Evolutionary conservation across 345 rosid genomes (phyloP).

Genomic region (Cardiospermum halicacabum): DNA sequence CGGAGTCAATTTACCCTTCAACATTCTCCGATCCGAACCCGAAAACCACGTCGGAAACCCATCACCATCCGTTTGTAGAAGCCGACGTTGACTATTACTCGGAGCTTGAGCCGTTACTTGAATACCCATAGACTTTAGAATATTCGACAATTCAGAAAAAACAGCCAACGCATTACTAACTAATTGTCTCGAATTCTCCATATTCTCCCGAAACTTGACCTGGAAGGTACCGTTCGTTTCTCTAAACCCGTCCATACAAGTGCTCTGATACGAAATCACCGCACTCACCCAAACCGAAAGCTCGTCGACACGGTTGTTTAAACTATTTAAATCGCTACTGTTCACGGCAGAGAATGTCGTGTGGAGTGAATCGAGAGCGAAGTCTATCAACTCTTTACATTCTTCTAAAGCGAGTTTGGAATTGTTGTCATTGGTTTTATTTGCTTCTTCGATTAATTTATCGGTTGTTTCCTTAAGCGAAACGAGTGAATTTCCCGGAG

Average conservation of each 20-base stretch:
- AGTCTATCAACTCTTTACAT: slow-evolving; percentile 32
- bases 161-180: slow-evolving; percentile 58
- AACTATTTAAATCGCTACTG: slow-evolving; percentile 9
- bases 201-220: slow-evolving; percentile 22
- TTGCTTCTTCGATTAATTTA: slow-evolving; percentile 10
- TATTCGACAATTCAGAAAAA: slow-evolving; percentile 27
- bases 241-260: slow-evolving; percentile 53
- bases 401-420: slow-evolving; percentile 32
- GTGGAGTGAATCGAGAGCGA: slow-evolving; percentile 32
- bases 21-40: slow-evolving; percentile 50
- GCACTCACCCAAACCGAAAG: slow-evolving; percentile 50
- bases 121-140: slow-evolving; percentile 30
- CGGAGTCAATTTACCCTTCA: slow-evolving; percentile 32
- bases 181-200: slow-evolving; percentile 28
- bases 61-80: slow-evolving; percentile 23
- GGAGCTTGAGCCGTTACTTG: slow-evolving; percentile 16
- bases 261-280: slow-evolving; percentile 47
- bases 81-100: slow-evolving; percentile 33
- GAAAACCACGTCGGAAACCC: slow-evolving; percentile 64
- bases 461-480: slow-evolving; percentile 37
- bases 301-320: slow-evolving; percentile 15
- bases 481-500: slow-evolving; percentile 31
- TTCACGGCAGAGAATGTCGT: slow-evolving; percentile 23
- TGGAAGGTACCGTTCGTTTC: slow-evolving; percentile 20
- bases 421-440: background rate